Conservation (phyloP, 148 eudicot genomes). For the Fagopyrum esculentum region DNA sequence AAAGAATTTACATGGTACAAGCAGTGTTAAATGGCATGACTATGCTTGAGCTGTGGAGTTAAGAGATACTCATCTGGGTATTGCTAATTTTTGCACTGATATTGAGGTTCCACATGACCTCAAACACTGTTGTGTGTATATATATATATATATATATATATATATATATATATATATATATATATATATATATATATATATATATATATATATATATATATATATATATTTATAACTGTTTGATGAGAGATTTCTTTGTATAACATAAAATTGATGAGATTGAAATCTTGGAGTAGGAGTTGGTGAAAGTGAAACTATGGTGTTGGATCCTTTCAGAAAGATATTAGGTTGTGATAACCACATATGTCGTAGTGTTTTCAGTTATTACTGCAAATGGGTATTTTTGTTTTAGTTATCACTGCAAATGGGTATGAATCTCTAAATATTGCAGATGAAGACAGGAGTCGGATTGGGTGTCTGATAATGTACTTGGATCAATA, state of each 20-base stretch:
- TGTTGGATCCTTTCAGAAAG: neutral
- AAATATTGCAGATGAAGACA: neutral
- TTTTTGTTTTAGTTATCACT: neutral
- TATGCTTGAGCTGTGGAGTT: neutral
- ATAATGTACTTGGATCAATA: neutral
- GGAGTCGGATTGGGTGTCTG: neutral
- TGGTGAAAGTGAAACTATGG: neutral
- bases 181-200: no score
- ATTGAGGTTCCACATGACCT: neutral
- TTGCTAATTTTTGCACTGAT: neutral
- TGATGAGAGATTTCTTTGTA: neutral
- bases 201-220: no score
- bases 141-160: no score
- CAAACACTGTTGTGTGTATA: neutral
- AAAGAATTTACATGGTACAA: neutral
- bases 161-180: no score
- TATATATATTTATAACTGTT: no score
- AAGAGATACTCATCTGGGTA: neutral
- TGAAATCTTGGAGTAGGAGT: neutral
- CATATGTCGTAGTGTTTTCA: neutral
- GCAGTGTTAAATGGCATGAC: neutral
- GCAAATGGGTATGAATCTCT: neutral
- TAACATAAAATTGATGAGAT: neutral
- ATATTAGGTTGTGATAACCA: neutral
- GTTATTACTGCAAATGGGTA: neutral